These are phyloP conservation scores for Hygrophorus russula DNA, from an alignment of 768 basidiomycete genomes.

Conservation along the genomic window DNA sequence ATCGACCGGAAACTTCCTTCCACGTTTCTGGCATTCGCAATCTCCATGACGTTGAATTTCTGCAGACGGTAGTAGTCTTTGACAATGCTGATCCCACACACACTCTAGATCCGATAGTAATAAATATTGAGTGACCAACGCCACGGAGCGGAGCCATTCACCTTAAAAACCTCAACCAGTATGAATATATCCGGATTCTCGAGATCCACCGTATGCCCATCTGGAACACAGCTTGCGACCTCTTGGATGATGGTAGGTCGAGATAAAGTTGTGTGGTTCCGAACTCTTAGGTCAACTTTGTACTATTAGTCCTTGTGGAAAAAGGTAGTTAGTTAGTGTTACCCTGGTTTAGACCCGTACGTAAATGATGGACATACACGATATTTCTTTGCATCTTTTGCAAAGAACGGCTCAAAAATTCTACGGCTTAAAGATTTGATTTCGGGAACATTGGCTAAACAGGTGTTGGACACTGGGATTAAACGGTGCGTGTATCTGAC, in stretches of 20 bases:
- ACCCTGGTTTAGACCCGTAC: neutral
- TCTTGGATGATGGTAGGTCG: slow-evolving; percentile 52
- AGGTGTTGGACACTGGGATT: slow-evolving; percentile 57
- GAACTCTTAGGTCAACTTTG: slow-evolving; percentile 66
- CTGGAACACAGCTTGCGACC: slow-evolving; percentile 61
- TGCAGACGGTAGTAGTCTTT: slow-evolving; percentile 58
- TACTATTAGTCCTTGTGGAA: slow-evolving; percentile 34
- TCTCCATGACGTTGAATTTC: slow-evolving; percentile 73
- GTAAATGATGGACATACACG: slow-evolving; percentile 25
- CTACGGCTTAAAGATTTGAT: slow-evolving; percentile 51
- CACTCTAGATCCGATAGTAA: slow-evolving; percentile 32
- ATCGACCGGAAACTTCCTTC: slow-evolving; percentile 20
- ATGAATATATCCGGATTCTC: slow-evolving; percentile 62
- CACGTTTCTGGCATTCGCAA: slow-evolving; percentile 41
- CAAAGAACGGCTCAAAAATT: slow-evolving; percentile 42
- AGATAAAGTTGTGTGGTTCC: slow-evolving; percentile 65
- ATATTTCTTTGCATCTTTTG: slow-evolving; percentile 30
- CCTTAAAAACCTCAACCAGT: slow-evolving; percentile 79
- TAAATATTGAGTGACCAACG: neutral
- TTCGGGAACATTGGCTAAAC: slow-evolving; percentile 57
- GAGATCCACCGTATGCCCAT: slow-evolving; percentile 56
- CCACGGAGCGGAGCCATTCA: slow-evolving; percentile 17
- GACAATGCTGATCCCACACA: slow-evolving; percentile 68
- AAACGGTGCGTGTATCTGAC: slow-evolving; percentile 59
- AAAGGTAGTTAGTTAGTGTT: neutral